These are phyloP conservation scores for Crithidia thermophila DNA, from an alignment of 208 protist genomes.

Conservation along the genomic window DNA sequence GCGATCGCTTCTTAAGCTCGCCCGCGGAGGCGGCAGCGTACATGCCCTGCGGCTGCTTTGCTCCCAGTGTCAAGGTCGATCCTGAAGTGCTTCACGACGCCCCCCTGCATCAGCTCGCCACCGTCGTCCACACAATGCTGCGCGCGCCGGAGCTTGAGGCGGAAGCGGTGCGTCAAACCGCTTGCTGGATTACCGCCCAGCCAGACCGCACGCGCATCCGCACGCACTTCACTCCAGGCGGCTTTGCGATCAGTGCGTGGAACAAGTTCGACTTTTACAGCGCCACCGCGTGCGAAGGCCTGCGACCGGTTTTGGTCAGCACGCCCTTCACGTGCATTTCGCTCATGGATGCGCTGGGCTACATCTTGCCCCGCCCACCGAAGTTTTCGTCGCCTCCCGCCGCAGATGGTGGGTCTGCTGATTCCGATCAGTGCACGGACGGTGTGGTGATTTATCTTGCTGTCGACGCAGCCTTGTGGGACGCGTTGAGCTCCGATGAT, in stretches of 20 bases:
- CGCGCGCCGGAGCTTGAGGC: conserved; percentile 2
- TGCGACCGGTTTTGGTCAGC: conserved; percentile 19
- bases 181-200: conserved; percentile 25
- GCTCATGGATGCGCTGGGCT: conserved; percentile 31
- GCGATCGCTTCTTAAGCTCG: conserved; percentile 6
- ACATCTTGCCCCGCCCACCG: conserved; percentile 22
- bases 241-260: conserved; percentile 38
- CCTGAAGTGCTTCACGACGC: conserved; percentile 5
- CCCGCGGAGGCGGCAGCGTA: conserved; percentile 9
- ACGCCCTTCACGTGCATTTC: conserved; percentile 36
- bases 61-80: conserved; percentile 1
- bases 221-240: conserved; percentile 11
- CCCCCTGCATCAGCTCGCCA: conserved; percentile 7
- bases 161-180: conserved; percentile 3
- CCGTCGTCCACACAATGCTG: conserved; percentile 17
- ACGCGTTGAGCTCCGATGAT: conserved; percentile 3
- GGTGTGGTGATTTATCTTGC: conserved; percentile 24
- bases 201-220: conserved; percentile 21
- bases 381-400: neutral
- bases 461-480: conserved; percentile 11
- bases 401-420: neutral
- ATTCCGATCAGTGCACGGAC: neutral
- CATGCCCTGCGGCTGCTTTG: conserved; percentile 26
- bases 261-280: conserved; percentile 35
- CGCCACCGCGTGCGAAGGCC: conserved; percentile 11